phyloP scores from a whole-genome alignment of 352 stramenopile genomes.

The Globisporangium middletonii region DNA sequence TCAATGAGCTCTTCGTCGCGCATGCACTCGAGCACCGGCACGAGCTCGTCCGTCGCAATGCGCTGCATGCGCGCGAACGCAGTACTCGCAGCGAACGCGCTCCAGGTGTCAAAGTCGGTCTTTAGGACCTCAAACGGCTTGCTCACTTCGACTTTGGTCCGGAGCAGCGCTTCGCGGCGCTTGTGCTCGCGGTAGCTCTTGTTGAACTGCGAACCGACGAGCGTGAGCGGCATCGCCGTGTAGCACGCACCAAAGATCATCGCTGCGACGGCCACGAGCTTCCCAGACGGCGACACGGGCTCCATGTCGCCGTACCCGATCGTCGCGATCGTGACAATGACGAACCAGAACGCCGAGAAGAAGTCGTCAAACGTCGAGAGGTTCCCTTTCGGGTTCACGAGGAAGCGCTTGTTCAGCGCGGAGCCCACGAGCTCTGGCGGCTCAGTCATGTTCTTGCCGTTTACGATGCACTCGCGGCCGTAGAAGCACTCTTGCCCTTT shows the following conservation, averaged over 20 bases:
- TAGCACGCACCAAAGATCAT: conserved; percentile 83
- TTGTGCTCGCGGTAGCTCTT: conserved; percentile 81
- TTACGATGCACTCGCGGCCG: conserved; percentile 52
- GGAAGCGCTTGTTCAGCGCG: conserved; percentile 53
- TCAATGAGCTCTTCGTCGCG: conserved; percentile 41
- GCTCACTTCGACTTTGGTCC: conserved; percentile 67
- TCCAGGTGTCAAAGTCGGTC: conserved; percentile 41
- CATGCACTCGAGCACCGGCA: conserved; percentile 43
- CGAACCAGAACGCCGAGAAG: conserved; percentile 81
- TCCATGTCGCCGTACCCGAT: conserved; percentile 79
- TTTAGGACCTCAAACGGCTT: conserved; percentile 46
- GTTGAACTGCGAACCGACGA: conserved; percentile 79
- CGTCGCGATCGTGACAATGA: conserved; percentile 73
- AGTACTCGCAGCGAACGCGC: conserved; percentile 42
- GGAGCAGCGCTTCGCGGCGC: conserved; percentile 54
- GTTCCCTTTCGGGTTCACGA: conserved; percentile 63
- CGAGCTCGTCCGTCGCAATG: conserved; percentile 25
- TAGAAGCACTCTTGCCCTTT: conserved; percentile 78
- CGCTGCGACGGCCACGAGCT: conserved; percentile 64
- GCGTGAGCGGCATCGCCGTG: conserved; percentile 73
- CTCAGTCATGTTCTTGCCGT: conserved; percentile 52
- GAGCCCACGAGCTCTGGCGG: conserved; percentile 45
- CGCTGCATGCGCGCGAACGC: conserved; percentile 39
- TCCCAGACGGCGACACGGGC: conserved; percentile 51
- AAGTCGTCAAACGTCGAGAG: conserved; percentile 75